These are phyloP conservation scores for Teratosphaeria gauchensis DNA, from an alignment of 2,329 filamentous ascomycete species.

Conservation along the genomic window DNA sequence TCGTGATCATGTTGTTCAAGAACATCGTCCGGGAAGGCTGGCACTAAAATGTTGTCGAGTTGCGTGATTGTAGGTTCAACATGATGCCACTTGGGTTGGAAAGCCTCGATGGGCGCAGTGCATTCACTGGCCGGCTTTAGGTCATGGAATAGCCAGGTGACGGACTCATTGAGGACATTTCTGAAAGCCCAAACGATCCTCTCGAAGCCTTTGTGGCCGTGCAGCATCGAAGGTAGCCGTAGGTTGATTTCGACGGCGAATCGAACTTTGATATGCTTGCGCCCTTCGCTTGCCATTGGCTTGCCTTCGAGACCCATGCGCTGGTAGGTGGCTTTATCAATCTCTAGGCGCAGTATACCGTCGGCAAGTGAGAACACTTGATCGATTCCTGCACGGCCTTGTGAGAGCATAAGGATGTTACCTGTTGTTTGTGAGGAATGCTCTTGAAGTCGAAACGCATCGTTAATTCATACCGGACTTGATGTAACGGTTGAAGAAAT, in stretches of 20 bases:
- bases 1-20: conserved; percentile 45
- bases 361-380: conserved; percentile 61
- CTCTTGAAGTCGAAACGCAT: conserved; percentile 25
- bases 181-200: conserved; percentile 68
- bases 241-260: conserved; percentile 75
- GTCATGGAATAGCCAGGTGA: conserved; percentile 73
- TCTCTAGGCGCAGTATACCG: conserved; percentile 64
- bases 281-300: conserved; percentile 47
- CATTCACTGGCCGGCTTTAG: conserved; percentile 22
- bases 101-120: conserved; percentile 13
- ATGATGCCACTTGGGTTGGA: conserved; percentile 24
- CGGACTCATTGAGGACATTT: conserved; percentile 58
- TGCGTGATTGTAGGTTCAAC: conserved; percentile 17
- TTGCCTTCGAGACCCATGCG: conserved; percentile 69
- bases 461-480: conserved; percentile 52
- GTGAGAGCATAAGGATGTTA: conserved; percentile 72
- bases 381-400: conserved; percentile 60
- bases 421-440: conserved; percentile 32
- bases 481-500: conserved; percentile 77
- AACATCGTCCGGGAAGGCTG: conserved; percentile 16
- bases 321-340: conserved; percentile 77
- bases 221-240: conserved; percentile 62
- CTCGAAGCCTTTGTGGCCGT: conserved; percentile 75
- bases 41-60: conserved; percentile 22
- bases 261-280: conserved; percentile 58